phyloP scores from a whole-genome alignment of 2,329 filamentous ascomycete species.

The Calonectria leucothoes region DNA sequence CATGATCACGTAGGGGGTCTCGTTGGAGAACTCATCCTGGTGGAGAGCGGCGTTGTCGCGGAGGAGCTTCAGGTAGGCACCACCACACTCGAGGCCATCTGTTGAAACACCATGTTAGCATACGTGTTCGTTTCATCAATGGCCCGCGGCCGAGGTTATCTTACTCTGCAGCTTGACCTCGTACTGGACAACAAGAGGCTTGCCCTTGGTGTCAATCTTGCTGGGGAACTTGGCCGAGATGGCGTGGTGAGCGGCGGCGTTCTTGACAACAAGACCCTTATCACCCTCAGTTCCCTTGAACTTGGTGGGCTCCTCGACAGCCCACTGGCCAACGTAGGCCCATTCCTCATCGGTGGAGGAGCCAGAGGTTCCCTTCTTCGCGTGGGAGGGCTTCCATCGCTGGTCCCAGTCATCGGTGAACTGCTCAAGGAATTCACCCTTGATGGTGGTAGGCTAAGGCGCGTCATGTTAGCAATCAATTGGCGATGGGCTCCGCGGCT shows the following conservation, averaged over 20 bases:
- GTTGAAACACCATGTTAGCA: conserved; percentile 46
- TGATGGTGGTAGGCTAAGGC: conserved; percentile 82
- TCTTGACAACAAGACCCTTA: conserved; percentile 98
- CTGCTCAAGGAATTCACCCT: conserved; percentile 97
- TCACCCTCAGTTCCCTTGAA: conserved; percentile 94
- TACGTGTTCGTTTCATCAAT: not conserved
- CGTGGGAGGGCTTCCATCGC: conserved; percentile 93
- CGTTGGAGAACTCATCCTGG: conserved; percentile 97
- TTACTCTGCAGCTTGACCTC: conserved; percentile 98
- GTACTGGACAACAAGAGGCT: conserved; percentile 97
- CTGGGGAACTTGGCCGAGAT: conserved; percentile 99
- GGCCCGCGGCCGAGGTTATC: conserved; percentile 42
- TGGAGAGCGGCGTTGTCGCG: conserved; percentile 97
- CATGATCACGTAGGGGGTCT: conserved; percentile 99
- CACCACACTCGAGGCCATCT: conserved; percentile 97
- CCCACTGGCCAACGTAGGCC: conserved; percentile 97
- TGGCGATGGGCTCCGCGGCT: not conserved
- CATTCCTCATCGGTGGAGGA: conserved; percentile 89
- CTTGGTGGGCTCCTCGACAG: conserved; percentile 91
- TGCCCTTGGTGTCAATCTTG: conserved; percentile 96
- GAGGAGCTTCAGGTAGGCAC: conserved; percentile 98
- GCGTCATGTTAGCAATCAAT: conserved; percentile 40
- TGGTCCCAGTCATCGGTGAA: conserved; percentile 97
- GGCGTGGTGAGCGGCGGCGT: conserved; percentile 96
- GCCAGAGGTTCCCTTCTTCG: conserved; percentile 89